Base-by-base conservation (phyloP, 495 filamentous ascomycete genomes). In the Aspergillus panamensis region DNA sequence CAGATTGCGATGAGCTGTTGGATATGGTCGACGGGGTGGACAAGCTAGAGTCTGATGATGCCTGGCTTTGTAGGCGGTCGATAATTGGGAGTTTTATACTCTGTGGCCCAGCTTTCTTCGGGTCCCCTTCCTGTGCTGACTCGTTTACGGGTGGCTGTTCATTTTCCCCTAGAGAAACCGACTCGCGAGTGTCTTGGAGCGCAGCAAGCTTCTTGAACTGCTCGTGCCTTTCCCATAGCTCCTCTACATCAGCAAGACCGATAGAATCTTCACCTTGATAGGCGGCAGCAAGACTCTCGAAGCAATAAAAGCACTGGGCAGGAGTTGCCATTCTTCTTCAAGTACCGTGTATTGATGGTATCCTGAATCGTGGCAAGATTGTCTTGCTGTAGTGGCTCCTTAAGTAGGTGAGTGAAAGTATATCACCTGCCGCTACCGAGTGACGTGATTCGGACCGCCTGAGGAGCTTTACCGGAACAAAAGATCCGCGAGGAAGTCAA, bases 241-340 rank as follows among this genome's bases (percentile, higher is more conserved):
- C 76, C 69, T 94, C 82, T 59, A 96, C 80, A 50, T 87, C 75
- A 35, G 73, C 55, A 6, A 97, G 82, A 51, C 72, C 77, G 59
- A 79, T 80, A 47, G 76, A 77, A 66, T 75, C 73, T 13, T 84
- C 79, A 50, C 81, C 73, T 64, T 88, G 80, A 48, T 89, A 83
- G 57, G 76, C 82, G 20, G 89, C 83, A 14, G 78, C 67, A 6
- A 98, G 88, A 17, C 77, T 75, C 72, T 98, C 92, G 80, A 97
- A 97, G 75, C 91, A 96, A 73, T 85, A 95, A 57, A 89, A 85
- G 68, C 92, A 97, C 64, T 97, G 92, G 42, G 85, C 85, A 48
- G 81, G 68, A 40, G 85, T 87, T 25, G 94, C 92, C 93, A 97
- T 98, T 19, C 43, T 55, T 45, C 42, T 45, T 6, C 3, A 16